These are phyloP conservation scores for Xylaria curta DNA, from an alignment of 495 filamentous ascomycete species.

Conservation along the genomic window DNA sequence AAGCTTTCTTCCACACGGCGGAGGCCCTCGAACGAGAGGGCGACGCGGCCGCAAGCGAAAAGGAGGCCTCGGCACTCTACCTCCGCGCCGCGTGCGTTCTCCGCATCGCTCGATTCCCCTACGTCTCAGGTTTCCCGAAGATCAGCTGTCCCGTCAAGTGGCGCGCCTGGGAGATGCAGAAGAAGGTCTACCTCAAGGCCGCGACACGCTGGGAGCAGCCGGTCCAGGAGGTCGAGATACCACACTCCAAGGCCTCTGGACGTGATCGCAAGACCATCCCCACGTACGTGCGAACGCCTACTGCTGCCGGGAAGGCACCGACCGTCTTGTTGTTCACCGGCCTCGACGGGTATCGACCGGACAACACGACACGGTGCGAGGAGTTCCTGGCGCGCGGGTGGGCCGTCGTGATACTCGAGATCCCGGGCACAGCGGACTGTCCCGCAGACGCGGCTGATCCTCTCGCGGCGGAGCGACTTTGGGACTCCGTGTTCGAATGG, in stretches of 20 bases:
- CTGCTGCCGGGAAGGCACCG: slow-evolving; percentile 48
- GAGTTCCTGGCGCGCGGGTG: slow-evolving; percentile 68
- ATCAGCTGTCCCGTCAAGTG: slow-evolving; percentile 58
- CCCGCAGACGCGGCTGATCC: slow-evolving; percentile 66
- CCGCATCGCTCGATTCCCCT: slow-evolving; percentile 78
- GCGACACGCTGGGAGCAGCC: slow-evolving; percentile 60
- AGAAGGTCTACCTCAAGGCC: slow-evolving; percentile 67
- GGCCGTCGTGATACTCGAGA: slow-evolving; percentile 70
- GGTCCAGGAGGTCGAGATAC: slow-evolving; percentile 65
- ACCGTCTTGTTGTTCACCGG: slow-evolving; percentile 75
- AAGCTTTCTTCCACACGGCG: slow-evolving; percentile 65
- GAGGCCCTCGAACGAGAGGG: slow-evolving; percentile 58
- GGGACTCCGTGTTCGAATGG: slow-evolving; percentile 71
- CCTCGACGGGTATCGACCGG: slow-evolving; percentile 78
- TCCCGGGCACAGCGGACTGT: slow-evolving; percentile 81
- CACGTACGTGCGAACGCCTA: slow-evolving; percentile 67
- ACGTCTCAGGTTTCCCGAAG: slow-evolving; percentile 56
- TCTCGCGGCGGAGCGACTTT: slow-evolving; percentile 59
- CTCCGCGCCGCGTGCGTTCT: slow-evolving; percentile 74
- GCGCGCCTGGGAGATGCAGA: slow-evolving; percentile 71
- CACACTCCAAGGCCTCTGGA: slow-evolving; percentile 57
- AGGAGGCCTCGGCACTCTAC: slow-evolving; percentile 66
- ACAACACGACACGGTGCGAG: slow-evolving; percentile 74
- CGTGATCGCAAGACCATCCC: slow-evolving; percentile 66
- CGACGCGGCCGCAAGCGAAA: slow-evolving; percentile 52